These are phyloP conservation scores for Phytopythium delawarense DNA, from an alignment of 352 stramenopile species.

Conservation along the genomic window DNA sequence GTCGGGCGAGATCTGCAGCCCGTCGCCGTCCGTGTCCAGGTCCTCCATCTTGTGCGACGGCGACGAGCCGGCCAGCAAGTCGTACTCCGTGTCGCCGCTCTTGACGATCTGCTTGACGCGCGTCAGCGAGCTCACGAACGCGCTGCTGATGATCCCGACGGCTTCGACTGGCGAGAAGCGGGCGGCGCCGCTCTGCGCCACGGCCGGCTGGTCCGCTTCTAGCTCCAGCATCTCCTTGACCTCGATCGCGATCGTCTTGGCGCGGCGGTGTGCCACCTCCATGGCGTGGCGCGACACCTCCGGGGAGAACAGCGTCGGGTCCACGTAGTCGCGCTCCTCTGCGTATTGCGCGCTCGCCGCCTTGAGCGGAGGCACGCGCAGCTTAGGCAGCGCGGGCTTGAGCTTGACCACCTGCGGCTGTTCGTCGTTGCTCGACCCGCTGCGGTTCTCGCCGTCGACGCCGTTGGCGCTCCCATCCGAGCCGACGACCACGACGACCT, in stretches of 20 bases:
- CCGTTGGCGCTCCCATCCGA: conserved; percentile 9
- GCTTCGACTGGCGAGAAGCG: conserved; percentile 63
- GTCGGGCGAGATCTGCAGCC: conserved; percentile 77
- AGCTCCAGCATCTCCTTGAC: conserved; percentile 66
- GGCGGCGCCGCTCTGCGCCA: conserved; percentile 2
- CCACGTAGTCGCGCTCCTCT: conserved; percentile 66
- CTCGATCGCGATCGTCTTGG: conserved; percentile 65
- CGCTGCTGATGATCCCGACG: conserved; percentile 52
- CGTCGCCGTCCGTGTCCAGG: conserved; percentile 75
- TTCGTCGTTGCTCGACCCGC: conserved; percentile 7
- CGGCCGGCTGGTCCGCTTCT: conserved; percentile 21
- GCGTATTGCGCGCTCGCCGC: conserved; percentile 20
- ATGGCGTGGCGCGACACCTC: conserved; percentile 80
- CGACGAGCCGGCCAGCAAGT: conserved; percentile 51
- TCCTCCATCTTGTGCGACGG: conserved; percentile 64
- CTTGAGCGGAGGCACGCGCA: conserved; percentile 35
- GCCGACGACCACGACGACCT: conserved; percentile 41
- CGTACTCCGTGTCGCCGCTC: conserved; percentile 57
- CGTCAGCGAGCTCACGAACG: conserved; percentile 58
- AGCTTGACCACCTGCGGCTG: conserved; percentile 11
- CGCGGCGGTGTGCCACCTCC: conserved; percentile 76
- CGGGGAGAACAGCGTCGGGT: conserved; percentile 75
- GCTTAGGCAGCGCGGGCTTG: conserved; percentile 33
- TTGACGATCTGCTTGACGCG: conserved; percentile 59
- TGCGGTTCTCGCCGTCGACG: conserved; percentile 18